Evolutionary conservation across 176 grass and related monocot species (phyloP).

Genomic region (Zoysia pacifica): DNA sequence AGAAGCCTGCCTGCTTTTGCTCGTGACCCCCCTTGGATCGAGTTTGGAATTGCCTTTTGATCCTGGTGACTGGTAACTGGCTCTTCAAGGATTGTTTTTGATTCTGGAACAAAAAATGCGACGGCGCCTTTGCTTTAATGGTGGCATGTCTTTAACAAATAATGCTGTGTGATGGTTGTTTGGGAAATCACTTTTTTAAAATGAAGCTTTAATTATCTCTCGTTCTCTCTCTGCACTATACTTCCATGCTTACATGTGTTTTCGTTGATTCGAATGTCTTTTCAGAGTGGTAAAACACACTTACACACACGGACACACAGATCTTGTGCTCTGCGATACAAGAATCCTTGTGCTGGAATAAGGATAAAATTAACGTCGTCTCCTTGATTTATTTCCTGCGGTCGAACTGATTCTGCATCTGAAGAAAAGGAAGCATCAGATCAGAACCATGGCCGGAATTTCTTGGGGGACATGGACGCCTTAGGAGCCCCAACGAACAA

Average conservation of each 20-base stretch:
- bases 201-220: slow-evolving; percentile 30
- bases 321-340: too few relatives aligned
- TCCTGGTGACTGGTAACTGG: slow-evolving; percentile 45
- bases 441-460: slow-evolving; percentile 38
- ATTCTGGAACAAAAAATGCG: slow-evolving; percentile 32
- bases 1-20: slow-evolving; percentile 32
- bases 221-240: too few relatives aligned
- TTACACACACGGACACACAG: neutral
- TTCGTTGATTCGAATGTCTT: too few relatives aligned
- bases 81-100: slow-evolving; percentile 42
- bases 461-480: slow-evolving; percentile 9
- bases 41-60: slow-evolving; percentile 41
- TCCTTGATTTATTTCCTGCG: neutral
- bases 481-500: slow-evolving; percentile 30
- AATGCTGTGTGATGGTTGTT: slow-evolving; percentile 44
- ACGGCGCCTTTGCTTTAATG: slow-evolving; percentile 52
- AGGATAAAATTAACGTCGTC: slow-evolving; percentile 33
- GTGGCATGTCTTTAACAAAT: slow-evolving; percentile 50
- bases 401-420: slow-evolving; percentile 38
- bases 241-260: too few relatives aligned
- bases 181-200: slow-evolving; percentile 31
- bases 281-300: too few relatives aligned
- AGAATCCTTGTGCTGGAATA: slow-evolving; percentile 11
- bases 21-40: neutral
- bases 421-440: slow-evolving; percentile 29